These are phyloP conservation scores for Orobanche coerulescens DNA, from an alignment of 257 asterid genomes.

Conservation along the genomic window DNA sequence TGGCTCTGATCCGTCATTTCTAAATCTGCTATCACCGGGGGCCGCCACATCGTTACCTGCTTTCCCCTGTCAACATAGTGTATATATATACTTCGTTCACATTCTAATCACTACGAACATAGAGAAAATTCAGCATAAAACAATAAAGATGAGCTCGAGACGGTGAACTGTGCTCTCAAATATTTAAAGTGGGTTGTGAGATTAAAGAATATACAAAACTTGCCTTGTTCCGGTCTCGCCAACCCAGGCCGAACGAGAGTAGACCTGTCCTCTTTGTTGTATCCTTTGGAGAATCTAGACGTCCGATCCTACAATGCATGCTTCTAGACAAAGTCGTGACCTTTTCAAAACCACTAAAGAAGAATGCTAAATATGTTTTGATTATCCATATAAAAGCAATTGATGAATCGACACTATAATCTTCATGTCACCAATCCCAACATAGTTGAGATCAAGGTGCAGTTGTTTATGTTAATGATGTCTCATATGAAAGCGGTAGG, in stretches of 20 bases:
- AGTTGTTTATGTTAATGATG: no score
- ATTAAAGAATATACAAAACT: not conserved
- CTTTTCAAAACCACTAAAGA: conserved; percentile 1
- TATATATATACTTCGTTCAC: not conserved
- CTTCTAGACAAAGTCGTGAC: conserved; percentile 5
- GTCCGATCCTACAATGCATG: conserved; percentile 29
- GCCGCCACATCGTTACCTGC: conserved; percentile 25
- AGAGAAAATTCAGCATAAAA: not conserved
- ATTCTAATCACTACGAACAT: not conserved
- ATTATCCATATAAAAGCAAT: not conserved
- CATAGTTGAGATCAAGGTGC: no score
- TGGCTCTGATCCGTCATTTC: conserved; percentile 25
- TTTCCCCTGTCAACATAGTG: conserved; percentile 39
- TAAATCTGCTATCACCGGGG: conserved; percentile 27
- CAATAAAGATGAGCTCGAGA: not conserved
- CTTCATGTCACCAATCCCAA: no score
- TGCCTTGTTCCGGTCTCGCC: conserved; percentile 84
- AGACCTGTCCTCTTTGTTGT: conserved; percentile 41
- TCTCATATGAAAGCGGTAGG: no score
- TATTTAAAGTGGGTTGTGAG: not conserved
- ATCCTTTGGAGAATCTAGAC: conserved; percentile 32
- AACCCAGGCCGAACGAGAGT: conserved; percentile 69
- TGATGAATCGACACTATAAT: no score
- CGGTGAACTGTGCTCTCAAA: not conserved
- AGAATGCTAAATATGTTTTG: not conserved